These are phyloP conservation scores for Pestalotiopsis sp. DNA, from an alignment of 2,329 filamentous ascomycete genomes.

Conservation along the genomic window DNA sequence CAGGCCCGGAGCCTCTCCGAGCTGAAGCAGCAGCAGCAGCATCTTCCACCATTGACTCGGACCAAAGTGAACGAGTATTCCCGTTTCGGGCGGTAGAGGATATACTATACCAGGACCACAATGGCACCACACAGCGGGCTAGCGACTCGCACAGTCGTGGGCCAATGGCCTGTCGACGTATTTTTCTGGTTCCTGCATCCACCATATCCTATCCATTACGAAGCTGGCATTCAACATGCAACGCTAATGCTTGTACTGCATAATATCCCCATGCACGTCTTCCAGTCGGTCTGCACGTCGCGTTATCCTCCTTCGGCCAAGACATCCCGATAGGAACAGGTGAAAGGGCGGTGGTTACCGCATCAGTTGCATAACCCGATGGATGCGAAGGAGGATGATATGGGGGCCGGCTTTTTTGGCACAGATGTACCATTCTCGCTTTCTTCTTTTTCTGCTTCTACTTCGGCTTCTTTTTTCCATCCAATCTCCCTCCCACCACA, in stretches of 20 bases:
- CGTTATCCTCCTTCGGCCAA: conserved; percentile 8
- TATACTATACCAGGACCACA: conserved; percentile 4
- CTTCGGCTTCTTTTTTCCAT: no score
- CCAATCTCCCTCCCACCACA: no score
- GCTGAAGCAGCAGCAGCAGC: neutral
- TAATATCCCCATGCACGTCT: neutral
- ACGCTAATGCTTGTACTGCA: conserved; percentile 5
- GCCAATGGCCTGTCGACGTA: neutral
- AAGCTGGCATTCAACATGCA: neutral
- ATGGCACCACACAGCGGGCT: neutral
- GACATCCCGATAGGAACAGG: conserved; percentile 6
- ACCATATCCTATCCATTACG: conserved; percentile 4
- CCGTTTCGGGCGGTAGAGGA: neutral
- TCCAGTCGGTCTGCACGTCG: neutral
- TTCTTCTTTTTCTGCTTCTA: no score
- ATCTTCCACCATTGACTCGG: neutral
- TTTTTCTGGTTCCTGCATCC: conserved; percentile 5
- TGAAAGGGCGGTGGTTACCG: neutral
- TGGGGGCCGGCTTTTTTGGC: no score
- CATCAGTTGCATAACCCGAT: neutral
- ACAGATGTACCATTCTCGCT: no score
- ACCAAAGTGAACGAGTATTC: neutral
- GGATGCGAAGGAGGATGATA: no score
- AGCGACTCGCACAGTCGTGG: neutral
- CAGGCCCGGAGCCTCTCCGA: neutral